Percentiles rank a stretch among this genome's conserved stretches.
Evolutionary conservation across 257 asterid species (phyloP).

Genomic region (Salvia miltiorrhiza): DNA sequence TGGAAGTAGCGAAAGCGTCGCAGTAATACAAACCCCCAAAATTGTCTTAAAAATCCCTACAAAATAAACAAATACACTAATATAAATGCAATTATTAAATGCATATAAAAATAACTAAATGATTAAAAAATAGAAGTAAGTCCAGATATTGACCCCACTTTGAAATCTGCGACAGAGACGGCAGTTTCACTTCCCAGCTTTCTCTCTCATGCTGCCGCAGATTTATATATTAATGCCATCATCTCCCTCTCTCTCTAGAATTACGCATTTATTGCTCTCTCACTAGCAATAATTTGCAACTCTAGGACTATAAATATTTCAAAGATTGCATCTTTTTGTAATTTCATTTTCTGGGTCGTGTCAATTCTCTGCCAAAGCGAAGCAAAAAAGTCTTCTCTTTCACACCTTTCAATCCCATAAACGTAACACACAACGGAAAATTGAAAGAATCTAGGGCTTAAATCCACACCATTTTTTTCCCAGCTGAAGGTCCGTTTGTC

Average conservation of each 20-base stretch:
- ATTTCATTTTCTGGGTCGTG: conserved; percentile 28
- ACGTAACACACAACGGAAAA: conserved; percentile 7
- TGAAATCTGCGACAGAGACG: conserved; percentile 59
- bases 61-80: neutral
- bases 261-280: conserved; percentile 14
- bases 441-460: conserved; percentile 62
- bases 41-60: neutral
- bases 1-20: conserved; percentile 34
- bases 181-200: conserved; percentile 45
- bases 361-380: conserved; percentile 36
- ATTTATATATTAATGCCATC: conserved; percentile 19
- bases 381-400: conserved; percentile 60
- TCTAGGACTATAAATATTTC: conserved; percentile 1
- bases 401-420: conserved; percentile 56
- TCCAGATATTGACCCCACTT: conserved; percentile 51
- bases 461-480: conserved; percentile 27
- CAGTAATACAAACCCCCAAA: neutral
- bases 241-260: conserved; percentile 25
- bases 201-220: conserved; percentile 21
- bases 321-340: conserved; percentile 41
- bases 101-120: neutral
- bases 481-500: conserved; percentile 36
- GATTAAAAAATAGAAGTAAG: conserved; percentile 12
- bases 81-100: neutral
- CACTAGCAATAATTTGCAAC: conserved; percentile 18